These are phyloP conservation scores for Boechera divaricarpa DNA, from an alignment of 345 rosid species.

Conservation along the genomic window DNA sequence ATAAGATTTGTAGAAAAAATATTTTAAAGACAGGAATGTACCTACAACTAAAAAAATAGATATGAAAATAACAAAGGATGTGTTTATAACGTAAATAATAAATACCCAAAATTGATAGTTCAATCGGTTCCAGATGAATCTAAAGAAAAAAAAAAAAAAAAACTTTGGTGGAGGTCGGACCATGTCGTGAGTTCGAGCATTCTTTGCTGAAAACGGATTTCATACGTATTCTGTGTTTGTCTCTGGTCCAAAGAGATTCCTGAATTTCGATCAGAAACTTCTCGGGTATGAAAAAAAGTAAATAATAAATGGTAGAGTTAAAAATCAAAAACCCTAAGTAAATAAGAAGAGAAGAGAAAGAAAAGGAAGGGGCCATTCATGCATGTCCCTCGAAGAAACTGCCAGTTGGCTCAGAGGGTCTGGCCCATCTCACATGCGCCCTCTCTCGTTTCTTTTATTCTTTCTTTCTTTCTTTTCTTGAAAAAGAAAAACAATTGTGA, in stretches of 20 bases:
- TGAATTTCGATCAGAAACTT: not conserved
- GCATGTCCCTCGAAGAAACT: slow-evolving; percentile 48
- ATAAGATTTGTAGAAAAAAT: not conserved
- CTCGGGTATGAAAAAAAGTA: not conserved
- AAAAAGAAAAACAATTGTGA: not conserved
- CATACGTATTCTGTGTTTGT: not conserved
- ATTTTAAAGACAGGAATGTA: not conserved
- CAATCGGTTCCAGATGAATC: not conserved
- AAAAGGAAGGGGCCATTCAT: slow-evolving; percentile 36
- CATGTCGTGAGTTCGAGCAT: not conserved
- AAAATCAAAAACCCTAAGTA: slow-evolving; percentile 12
- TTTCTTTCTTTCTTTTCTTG: too few relatives aligned
- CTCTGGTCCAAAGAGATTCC: not conserved
- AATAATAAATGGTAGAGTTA: not conserved
- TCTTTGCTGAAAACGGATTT: not conserved
- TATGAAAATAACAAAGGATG: not conserved
- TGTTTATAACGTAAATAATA: not conserved
- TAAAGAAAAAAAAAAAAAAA: too few relatives aligned
- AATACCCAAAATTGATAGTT: not conserved
- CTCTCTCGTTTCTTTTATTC: not conserved
- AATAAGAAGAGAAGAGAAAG: slow-evolving; percentile 9
- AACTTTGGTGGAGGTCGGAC: too few relatives aligned
- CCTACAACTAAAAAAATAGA: not conserved
- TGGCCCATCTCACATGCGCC: slow-evolving; percentile 51
- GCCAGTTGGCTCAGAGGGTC: slow-evolving; percentile 43